Base-by-base conservation (phyloP, 805 yeast species). In the Candida glaebosa region DNA sequence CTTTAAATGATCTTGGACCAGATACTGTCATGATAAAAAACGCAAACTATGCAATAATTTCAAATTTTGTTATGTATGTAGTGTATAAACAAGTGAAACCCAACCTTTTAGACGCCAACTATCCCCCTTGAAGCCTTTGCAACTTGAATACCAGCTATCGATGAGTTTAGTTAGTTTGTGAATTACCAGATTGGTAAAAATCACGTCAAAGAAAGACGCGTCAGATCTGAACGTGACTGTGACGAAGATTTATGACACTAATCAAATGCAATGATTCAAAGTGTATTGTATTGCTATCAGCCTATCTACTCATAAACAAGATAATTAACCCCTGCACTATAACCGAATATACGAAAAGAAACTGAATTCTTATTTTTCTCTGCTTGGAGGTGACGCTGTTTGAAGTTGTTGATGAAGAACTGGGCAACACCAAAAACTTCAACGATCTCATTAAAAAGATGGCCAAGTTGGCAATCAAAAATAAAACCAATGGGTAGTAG, bases 301-400 rank as follows among this genome's bases (percentile, higher is more conserved):
- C 31, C 36, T 50, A 61, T 34, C 60, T 49, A 38, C 65, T 63
- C 79, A 90, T 79, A 45, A 84, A 66, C 82, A 91, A 82, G 68
- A 89, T 79, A 41, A 87, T 67, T 15, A 80, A 55, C 17, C 85
- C 76, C 67, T 91, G 98, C 55, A 89, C 73, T 12, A 86, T 72
- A 53, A 88, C 87, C 6, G 95, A 82, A 61, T 91, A 91, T 32
- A 84, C 71, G 54, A 91, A 89, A 48, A 91, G 68, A 58, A 86
- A 91, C 55, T 91, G 95, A 44, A 93, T 84, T 50, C 96, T 79
- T 45, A 85, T 78, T 60, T 87, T 83, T 48, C 88, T 77, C 45
- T 84, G 84, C 18, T 79, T 78, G 33, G 79, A 74, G 42, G 84
- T 77, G 40, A 87, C 75, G 31, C 78, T 79, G 39, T 78, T 78